Conservation (phyloP, 371 early-diverging fungal species). For the Mortierella sp. region DNA sequence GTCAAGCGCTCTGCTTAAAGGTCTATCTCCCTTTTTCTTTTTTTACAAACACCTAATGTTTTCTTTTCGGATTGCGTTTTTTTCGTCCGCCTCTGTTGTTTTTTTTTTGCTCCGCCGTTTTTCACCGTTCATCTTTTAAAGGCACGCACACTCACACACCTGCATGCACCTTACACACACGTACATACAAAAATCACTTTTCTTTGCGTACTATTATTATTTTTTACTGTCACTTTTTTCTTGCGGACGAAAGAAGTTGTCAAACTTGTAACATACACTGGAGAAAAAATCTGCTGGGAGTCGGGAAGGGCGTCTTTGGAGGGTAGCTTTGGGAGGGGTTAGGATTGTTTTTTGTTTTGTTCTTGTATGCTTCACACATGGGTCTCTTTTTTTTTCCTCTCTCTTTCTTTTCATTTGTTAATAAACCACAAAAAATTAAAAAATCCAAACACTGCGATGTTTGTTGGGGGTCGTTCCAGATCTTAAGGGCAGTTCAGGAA, state of each 20-base stretch:
- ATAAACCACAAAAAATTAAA: background rate
- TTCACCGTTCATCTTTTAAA: background rate
- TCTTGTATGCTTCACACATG: slow-evolving; percentile 3
- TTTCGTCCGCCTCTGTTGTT: background rate
- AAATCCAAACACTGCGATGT: background rate
- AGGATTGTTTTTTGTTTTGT: background rate
- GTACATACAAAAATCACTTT: background rate
- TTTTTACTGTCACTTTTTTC: background rate
- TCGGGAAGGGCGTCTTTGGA: background rate
- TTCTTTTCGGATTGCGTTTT: background rate
- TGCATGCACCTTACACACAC: background rate
- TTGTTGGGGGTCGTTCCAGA: too few species aligned
- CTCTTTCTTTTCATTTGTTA: background rate
- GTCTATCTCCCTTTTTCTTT: background rate
- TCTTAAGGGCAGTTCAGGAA: too few species aligned
- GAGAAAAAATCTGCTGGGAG: slow-evolving; percentile 3
- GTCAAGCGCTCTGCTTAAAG: slow-evolving; percentile 43
- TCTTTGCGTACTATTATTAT: background rate
- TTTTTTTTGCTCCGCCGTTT: slow-evolving; percentile 3
- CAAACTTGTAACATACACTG: background rate
- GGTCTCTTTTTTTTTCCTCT: background rate
- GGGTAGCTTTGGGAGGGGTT: background rate
- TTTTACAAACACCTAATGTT: slow-evolving; percentile 9
- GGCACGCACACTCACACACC: background rate
- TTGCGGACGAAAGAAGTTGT: slow-evolving; percentile 1